Percentiles rank a stretch among this genome's conserved stretches.
phyloP scores from a whole-genome alignment of 805 yeast genomes.

The Candida montana region DNA sequence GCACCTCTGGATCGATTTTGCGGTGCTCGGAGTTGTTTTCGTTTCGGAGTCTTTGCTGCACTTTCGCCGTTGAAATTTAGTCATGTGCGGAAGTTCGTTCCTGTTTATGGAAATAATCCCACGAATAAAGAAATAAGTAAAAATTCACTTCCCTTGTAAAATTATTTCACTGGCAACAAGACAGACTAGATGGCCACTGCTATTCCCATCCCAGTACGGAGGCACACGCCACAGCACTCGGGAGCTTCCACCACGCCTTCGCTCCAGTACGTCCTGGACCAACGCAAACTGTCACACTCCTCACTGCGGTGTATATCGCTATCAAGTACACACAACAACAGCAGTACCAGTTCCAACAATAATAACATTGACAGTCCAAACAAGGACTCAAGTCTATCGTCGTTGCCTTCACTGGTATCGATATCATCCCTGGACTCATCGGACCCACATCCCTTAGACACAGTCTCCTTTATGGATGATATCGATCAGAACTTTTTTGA shows the following conservation, averaged over 20 bases:
- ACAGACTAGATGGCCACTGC: slow-evolving; percentile 15
- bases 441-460: slow-evolving; percentile 20
- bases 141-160: too few relatives aligned
- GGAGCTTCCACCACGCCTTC: slow-evolving; percentile 21
- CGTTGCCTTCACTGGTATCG: slow-evolving; percentile 13
- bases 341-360: background rate
- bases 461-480: slow-evolving; percentile 15
- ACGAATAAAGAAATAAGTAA: too few relatives aligned
- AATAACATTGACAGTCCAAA: background rate
- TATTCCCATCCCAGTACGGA: slow-evolving; percentile 18
- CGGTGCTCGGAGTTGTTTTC: slow-evolving; percentile 29
- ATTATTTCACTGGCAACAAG: too few relatives aligned
- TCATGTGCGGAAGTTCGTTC: background rate
- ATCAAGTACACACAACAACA: slow-evolving; percentile 3
- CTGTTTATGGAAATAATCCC: too few relatives aligned
- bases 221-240: background rate
- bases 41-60: slow-evolving; percentile 33
- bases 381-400: slow-evolving; percentile 1
- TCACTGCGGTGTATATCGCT: slow-evolving; percentile 7
- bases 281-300: slow-evolving; percentile 13
- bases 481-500: slow-evolving; percentile 19
- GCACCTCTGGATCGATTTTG: slow-evolving; percentile 39
- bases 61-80: background rate
- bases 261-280: slow-evolving; percentile 20
- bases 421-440: slow-evolving; percentile 12